Percentiles rank a stretch among this genome's conserved stretches.
Conservation (phyloP, 768 basidiomycete genomes). For the Exidia glandulosa region DNA sequence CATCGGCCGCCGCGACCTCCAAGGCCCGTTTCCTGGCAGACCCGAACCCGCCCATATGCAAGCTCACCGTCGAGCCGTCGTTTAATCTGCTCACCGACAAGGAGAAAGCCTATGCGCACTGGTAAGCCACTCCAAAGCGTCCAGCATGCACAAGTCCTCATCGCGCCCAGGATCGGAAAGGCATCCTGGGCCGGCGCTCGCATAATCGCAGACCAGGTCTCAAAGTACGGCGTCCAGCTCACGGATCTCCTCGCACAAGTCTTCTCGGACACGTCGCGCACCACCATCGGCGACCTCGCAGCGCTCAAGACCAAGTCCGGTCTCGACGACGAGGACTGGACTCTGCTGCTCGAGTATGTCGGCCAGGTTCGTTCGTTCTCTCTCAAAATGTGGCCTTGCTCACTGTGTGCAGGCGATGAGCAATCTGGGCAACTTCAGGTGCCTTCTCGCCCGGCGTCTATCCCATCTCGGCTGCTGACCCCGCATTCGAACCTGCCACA, state of each 20-base stretch:
- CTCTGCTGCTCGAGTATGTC: slow-evolving; percentile 59
- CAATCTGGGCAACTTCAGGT: slow-evolving; percentile 29
- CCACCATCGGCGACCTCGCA: slow-evolving; percentile 39
- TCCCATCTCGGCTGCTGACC: slow-evolving; percentile 8
- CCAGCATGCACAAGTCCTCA: background rate
- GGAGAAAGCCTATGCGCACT: slow-evolving; percentile 75
- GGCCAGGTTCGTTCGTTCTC: slow-evolving; percentile 35
- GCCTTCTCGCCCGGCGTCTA: background rate
- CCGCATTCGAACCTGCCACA: slow-evolving; percentile 47
- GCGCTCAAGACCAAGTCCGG: slow-evolving; percentile 42
- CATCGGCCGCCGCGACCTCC: background rate
- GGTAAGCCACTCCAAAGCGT: slow-evolving; percentile 10
- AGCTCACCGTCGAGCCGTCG: slow-evolving; percentile 53
- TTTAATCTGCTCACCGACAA: slow-evolving; percentile 44
- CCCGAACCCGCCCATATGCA: slow-evolving; percentile 62
- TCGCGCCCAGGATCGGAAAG: slow-evolving; percentile 26
- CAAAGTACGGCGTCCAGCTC: slow-evolving; percentile 51
- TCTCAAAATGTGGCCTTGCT: background rate
- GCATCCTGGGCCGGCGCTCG: slow-evolving; percentile 80
- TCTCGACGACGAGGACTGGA: slow-evolving; percentile 51
- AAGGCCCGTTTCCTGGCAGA: slow-evolving; percentile 65
- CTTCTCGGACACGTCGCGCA: slow-evolving; percentile 46
- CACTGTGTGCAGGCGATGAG: slow-evolving; percentile 30
- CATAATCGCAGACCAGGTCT: slow-evolving; percentile 81
- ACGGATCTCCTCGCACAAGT: slow-evolving; percentile 62